A percentile compares a stretch with the other conserved stretches of the same genome.
These are phyloP conservation scores for Chamaecyparis obtusa DNA, from an alignment of 75 land plant species.

Conservation along the genomic window DNA sequence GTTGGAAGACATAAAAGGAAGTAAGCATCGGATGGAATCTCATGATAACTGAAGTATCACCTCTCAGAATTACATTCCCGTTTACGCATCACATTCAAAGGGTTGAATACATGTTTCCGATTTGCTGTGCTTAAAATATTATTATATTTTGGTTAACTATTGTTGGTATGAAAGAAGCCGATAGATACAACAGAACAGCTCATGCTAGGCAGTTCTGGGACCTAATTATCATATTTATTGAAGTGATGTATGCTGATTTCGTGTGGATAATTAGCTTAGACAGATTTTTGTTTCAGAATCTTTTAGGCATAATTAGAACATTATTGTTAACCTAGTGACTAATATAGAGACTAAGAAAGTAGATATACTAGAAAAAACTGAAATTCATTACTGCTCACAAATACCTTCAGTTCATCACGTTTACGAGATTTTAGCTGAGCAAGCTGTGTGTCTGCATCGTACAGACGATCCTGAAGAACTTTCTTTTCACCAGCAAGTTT, in stretches of 20 bases:
- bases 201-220: too few relatives aligned
- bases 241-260: neutral
- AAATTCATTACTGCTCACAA: neutral
- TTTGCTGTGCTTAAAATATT: neutral
- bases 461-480: conserved; percentile 76
- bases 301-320: neutral
- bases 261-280: neutral
- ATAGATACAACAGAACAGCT: too few relatives aligned
- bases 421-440: conserved; percentile 86
- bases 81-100: neutral
- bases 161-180: too few relatives aligned
- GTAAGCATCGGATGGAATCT: neutral
- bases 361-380: neutral
- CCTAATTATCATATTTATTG: neutral
- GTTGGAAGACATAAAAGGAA: neutral
- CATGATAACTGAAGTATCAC: neutral
- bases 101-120: neutral
- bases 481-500: conserved; percentile 73
- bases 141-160: neutral
- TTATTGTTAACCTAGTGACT: neutral
- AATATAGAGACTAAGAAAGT: neutral
- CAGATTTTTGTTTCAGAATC: neutral
- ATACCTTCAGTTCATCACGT: conserved; percentile 96
- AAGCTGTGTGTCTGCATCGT: conserved; percentile 86
- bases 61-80: neutral